Percentiles rank a stretch among this genome's conserved stretches.
These are phyloP conservation scores for Glycine soja DNA, from an alignment of 306 rosid genomes.

Conservation along the genomic window DNA sequence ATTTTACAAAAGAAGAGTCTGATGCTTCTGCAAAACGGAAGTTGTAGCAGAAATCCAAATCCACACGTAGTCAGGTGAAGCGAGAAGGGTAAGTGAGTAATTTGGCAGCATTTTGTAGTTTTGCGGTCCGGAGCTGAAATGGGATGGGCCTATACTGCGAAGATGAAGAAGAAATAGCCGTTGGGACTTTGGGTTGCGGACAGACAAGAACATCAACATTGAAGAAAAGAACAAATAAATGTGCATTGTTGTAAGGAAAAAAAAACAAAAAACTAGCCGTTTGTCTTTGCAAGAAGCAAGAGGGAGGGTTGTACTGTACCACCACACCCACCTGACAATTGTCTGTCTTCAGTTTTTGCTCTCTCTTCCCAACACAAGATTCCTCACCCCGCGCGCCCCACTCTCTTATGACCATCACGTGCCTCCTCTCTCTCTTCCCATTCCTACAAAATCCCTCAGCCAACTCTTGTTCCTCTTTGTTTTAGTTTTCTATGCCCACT, in stretches of 20 bases:
- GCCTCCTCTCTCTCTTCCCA: conserved; percentile 46
- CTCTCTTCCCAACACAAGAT: conserved; percentile 63
- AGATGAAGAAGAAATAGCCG: conserved; percentile 60
- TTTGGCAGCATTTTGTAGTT: conserved; percentile 35
- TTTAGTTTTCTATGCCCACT: conserved; percentile 6
- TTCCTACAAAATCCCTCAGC: conserved; percentile 44
- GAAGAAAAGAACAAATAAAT: conserved; percentile 4
- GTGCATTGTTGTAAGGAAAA: conserved; percentile 43
- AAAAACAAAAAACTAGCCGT: conserved; percentile 81
- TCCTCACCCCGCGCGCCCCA: conserved; percentile 56
- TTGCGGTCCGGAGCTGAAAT: conserved; percentile 15
- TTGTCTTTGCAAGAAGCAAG: conserved; percentile 50
- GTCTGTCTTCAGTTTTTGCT: conserved; percentile 41
- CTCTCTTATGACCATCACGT: conserved; percentile 60
- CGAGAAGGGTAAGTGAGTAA: neutral
- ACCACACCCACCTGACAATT: conserved; percentile 54
- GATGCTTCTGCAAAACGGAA: no score
- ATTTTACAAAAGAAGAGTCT: no score
- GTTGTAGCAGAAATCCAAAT: no score
- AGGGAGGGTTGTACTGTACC: conserved; percentile 41
- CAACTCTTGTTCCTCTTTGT: conserved; percentile 20
- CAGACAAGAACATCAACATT: conserved; percentile 49
- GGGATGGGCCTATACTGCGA: conserved; percentile 43
- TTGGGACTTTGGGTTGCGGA: conserved; percentile 61
- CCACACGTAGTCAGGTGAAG: no score